Percentiles rank a stretch among this genome's conserved stretches.
Conservation (phyloP, 2,329 filamentous ascomycete species). For the Pezicula carpinea region DNA sequence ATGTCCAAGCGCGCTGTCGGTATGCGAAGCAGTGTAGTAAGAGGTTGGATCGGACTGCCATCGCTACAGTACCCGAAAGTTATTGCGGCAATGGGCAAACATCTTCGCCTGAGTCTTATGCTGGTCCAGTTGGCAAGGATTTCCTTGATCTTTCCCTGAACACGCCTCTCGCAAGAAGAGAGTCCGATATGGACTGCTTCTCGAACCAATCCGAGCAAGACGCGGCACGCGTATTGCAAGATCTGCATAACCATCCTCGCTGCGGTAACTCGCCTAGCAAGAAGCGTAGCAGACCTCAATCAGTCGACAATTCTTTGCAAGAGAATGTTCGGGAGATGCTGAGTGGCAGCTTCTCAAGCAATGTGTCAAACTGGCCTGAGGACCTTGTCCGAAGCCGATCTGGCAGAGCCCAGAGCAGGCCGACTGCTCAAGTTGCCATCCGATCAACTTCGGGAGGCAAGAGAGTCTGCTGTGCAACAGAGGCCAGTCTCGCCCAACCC, state of each 20-base stretch:
- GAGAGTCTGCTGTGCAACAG: constrained; percentile 61
- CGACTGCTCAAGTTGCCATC: constrained; percentile 34
- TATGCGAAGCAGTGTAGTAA: constrained; percentile 54
- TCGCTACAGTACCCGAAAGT: constrained; percentile 54
- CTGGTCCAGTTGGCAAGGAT: constrained; percentile 46
- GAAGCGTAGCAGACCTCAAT: constrained; percentile 57
- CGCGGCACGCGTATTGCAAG: constrained; percentile 54
- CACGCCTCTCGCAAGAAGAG: constrained; percentile 40
- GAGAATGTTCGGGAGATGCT: constrained; percentile 65
- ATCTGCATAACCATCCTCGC: constrained; percentile 51
- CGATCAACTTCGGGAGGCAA: constrained; percentile 49
- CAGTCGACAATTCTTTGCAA: constrained; percentile 56
- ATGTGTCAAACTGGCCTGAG: constrained; percentile 20
- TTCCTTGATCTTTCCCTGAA: constrained; percentile 45
- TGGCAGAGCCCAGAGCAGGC: constrained; percentile 32
- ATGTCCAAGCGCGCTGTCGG: constrained; percentile 60
- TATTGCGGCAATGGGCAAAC: constrained; percentile 46
- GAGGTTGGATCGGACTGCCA: constrained; percentile 47
- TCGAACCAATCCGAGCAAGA: constrained; percentile 41
- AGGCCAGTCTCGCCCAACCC: constrained; percentile 46
- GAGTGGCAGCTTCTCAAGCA: constrained; percentile 26
- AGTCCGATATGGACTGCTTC: constrained; percentile 40
- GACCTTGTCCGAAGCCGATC: constrained; percentile 24
- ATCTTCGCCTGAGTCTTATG: constrained; percentile 54
- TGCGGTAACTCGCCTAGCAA: constrained; percentile 33